Evolutionary conservation across 495 filamentous ascomycete genomes (phyloP), one percentile per base, ranked within the genome.

Genomic region (Aspergillus carlsbadensis): DNA sequence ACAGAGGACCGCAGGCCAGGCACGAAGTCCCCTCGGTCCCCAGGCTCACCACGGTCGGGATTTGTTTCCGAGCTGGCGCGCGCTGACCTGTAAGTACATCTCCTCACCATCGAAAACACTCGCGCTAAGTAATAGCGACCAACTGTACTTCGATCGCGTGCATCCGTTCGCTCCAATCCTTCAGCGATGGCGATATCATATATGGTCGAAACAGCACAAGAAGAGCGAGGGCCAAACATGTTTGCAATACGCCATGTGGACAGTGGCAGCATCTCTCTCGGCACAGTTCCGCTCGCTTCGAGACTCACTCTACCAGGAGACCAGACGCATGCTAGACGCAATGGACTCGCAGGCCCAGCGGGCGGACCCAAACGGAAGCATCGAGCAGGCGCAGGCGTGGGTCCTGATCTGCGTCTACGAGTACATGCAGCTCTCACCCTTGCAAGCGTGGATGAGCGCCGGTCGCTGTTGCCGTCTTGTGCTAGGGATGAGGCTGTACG

Each of bases 101-200:
- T 15, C 6, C 18, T 15, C 10, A 17, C 17, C 17, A 1, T 15
- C 10, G 20, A 0, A 17, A 34, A 18, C 4, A 4, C 21, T 17
- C 35, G 35, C 2, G 14, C 47, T 56, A 24, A 60, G 1, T 7
- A 4, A 7, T 48, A 79, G 74, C 41, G 80, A 84, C 42, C 78
- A 82, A 61, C 62, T 84, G 18, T 85, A 84, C 49, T 84, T 85
- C 54, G 82, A 85, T 41, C 73, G 81, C 26, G 78, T 84, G 4
- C 81, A 85, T 35, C 71, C 78, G 10, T 75, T 77, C 21, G 66
- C 76, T 2, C 82, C 82, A 2, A 80, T 85, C 11, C 63, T 85
- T 6, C 77, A 83, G 54, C 72, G 79, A 51, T 59, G 66, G 49
- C 63, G 68, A n/a, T 77, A 77, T 47, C 68, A 73, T n/a, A 48